Percentiles rank a stretch among this genome's conserved stretches.
Evolutionary conservation across 2,329 filamentous ascomycete genomes (phyloP).

Genomic region (Diplodia intermedia): DNA sequence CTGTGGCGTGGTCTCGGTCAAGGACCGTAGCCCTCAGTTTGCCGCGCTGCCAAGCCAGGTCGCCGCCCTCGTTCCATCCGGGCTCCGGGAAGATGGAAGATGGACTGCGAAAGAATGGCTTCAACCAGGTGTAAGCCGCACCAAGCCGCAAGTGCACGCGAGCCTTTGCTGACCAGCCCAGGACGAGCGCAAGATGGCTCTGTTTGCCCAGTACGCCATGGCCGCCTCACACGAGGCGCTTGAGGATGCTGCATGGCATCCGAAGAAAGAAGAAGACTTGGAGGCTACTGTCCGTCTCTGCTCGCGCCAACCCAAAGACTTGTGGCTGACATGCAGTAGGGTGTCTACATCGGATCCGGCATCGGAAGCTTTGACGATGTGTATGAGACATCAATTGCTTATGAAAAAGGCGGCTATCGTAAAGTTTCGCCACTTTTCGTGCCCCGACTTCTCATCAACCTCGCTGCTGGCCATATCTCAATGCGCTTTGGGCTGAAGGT

Average conservation of each 20-base stretch:
- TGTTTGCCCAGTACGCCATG: slow-evolving; percentile 89
- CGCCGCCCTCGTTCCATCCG: slow-evolving; percentile 78
- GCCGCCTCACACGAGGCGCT: slow-evolving; percentile 87
- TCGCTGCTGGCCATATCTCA: slow-evolving; percentile 92
- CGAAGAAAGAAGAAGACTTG: slow-evolving; percentile 64
- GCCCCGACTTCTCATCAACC: slow-evolving; percentile 89
- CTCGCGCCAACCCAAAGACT: background rate
- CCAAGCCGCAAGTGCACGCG: background rate
- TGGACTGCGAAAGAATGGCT: slow-evolving; percentile 59
- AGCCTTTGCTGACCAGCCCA: slow-evolving; percentile 55
- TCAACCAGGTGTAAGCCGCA: slow-evolving; percentile 43
- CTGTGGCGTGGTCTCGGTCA: slow-evolving; percentile 80
- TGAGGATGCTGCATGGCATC: slow-evolving; percentile 78
- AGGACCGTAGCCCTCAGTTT: slow-evolving; percentile 68
- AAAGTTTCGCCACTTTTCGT: slow-evolving; percentile 95
- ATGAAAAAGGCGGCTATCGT: slow-evolving; percentile 79
- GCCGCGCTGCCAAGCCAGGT: slow-evolving; percentile 80
- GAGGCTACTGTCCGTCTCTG: slow-evolving; percentile 67
- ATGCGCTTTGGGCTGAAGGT: slow-evolving; percentile 83
- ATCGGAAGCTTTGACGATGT: slow-evolving; percentile 94
- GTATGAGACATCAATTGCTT: slow-evolving; percentile 81
- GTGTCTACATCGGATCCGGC: slow-evolving; percentile 91
- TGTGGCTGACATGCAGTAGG: slow-evolving; percentile 54
- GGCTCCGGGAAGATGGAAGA: slow-evolving; percentile 50
- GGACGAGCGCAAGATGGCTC: slow-evolving; percentile 82